Percentiles rank a stretch among this genome's conserved stretches.
Evolutionary conservation across 2,329 filamentous ascomycete species (phyloP).

Genomic region (Sporothrix inflata): DNA sequence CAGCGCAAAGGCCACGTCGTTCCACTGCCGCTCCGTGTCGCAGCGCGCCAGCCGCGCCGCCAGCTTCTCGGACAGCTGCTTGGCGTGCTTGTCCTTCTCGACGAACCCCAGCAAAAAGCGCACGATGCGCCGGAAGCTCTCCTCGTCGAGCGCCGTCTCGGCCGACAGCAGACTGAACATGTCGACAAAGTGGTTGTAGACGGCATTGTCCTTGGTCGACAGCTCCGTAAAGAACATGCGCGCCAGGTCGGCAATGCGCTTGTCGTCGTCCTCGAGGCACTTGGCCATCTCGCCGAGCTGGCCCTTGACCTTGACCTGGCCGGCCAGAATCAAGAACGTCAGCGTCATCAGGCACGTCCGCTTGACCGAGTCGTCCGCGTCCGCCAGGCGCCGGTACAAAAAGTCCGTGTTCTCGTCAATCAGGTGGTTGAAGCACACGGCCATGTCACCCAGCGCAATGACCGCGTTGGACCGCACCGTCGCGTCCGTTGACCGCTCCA

Average conservation of each 20-base stretch:
- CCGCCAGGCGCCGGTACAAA: constrained; percentile 88
- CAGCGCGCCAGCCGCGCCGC: constrained; percentile 83
- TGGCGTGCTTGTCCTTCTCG: constrained; percentile 99
- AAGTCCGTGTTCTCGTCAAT: constrained; percentile 99
- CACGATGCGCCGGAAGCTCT: constrained; percentile 82
- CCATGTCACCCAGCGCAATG: constrained; percentile 97
- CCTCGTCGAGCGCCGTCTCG: constrained; percentile 78
- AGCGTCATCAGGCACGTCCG: constrained; percentile 97
- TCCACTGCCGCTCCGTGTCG: constrained; percentile 95
- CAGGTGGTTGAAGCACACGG: constrained; percentile 98
- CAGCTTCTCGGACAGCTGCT: constrained; percentile 89
- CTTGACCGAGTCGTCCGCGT: constrained; percentile 87
- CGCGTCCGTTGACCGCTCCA: constrained; percentile 90
- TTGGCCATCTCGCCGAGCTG: constrained; percentile 99
- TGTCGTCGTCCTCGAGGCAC: constrained; percentile 94
- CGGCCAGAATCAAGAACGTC: constrained; percentile 94
- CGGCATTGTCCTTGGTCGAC: constrained; percentile 96
- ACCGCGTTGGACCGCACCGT: constrained; percentile 95
- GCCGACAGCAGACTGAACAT: constrained; percentile 95
- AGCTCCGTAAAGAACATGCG: constrained; percentile 99
- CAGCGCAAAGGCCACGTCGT: constrained; percentile 91
- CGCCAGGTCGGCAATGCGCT: constrained; percentile 88
- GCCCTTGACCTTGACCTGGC: constrained; percentile 99
- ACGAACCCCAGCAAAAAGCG: constrained; percentile 95
- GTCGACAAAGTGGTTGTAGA: constrained; percentile 99